Conservation (phyloP, 2,329 filamentous ascomycete species). For the Aureobasidium namibiae region DNA sequence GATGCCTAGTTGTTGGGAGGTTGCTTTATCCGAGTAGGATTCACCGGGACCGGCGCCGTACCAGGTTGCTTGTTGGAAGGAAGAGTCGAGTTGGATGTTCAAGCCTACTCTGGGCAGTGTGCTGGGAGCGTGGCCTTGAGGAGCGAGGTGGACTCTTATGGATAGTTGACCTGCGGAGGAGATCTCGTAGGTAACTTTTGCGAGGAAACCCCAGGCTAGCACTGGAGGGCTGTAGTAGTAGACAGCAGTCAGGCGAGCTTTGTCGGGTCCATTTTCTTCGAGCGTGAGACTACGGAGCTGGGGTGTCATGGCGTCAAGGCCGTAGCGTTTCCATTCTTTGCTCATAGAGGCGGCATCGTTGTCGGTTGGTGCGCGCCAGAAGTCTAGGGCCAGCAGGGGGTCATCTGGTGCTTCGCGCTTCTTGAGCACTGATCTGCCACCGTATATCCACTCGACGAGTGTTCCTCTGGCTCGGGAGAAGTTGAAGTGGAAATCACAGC, state of each 20-base stretch:
- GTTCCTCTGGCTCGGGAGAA: conserved; percentile 7
- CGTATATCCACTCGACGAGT: conserved; percentile 30
- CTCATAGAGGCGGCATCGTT: conserved; percentile 51
- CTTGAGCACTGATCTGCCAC: conserved; percentile 28
- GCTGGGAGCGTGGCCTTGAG: conserved; percentile 42
- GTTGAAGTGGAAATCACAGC: conserved; percentile 10
- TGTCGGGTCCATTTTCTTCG: conserved; percentile 27
- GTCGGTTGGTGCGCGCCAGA: conserved; percentile 59
- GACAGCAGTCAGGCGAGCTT: conserved; percentile 17
- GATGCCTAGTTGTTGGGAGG: conserved; percentile 47
- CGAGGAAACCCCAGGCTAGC: conserved; percentile 48
- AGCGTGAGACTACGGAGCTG: conserved; percentile 33
- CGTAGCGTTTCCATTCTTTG: conserved; percentile 46
- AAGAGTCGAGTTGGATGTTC: conserved; percentile 42
- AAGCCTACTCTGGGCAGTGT: conserved; percentile 56
- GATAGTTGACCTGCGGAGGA: conserved; percentile 35
- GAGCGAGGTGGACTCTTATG: conserved; percentile 36
- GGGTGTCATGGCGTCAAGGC: conserved; percentile 39
- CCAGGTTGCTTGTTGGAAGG: conserved; percentile 47
- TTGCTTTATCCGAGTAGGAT: conserved; percentile 58
- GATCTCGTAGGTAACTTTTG: conserved; percentile 46
- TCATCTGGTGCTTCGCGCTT: not conserved
- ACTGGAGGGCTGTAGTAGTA: conserved; percentile 46
- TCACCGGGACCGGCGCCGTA: conserved; percentile 58
- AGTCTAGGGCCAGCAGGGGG: conserved; percentile 35